Percentiles rank a stretch among this genome's conserved stretches.
Evolutionary conservation across 805 yeast species (phyloP).

Genomic region (Lachancea lanzarotensis): DNA sequence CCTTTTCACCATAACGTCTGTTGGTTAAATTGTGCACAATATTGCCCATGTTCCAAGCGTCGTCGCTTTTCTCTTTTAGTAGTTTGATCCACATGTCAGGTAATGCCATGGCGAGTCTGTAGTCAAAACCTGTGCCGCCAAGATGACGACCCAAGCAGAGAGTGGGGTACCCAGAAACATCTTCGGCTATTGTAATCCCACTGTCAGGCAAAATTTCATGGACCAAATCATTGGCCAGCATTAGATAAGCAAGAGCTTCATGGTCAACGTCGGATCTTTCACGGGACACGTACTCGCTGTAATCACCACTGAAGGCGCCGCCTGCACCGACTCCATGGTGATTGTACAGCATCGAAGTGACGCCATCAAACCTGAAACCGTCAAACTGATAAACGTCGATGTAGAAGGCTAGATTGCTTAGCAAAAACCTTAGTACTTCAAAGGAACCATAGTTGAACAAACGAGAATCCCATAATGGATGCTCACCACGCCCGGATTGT

Average conservation of each 20-base stretch:
- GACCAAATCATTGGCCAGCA: constrained; percentile 83
- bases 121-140: constrained; percentile 94
- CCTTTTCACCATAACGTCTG: constrained; percentile 80
- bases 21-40: constrained; percentile 80
- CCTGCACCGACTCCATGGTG: constrained; percentile 91
- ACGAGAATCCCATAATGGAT: constrained; percentile 94
- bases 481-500: constrained; percentile 75
- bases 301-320: constrained; percentile 82
- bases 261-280: constrained; percentile 69
- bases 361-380: constrained; percentile 96
- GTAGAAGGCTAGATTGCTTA: constrained; percentile 78
- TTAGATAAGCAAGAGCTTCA: constrained; percentile 80
- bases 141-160: constrained; percentile 62
- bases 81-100: constrained; percentile 99
- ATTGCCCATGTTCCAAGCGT: constrained; percentile 83
- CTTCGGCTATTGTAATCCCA: constrained; percentile 85
- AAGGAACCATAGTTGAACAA: constrained; percentile 86
- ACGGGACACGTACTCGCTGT: constrained; percentile 75
- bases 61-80: constrained; percentile 75
- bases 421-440: constrained; percentile 81
- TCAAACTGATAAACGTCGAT: constrained; percentile 81
- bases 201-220: constrained; percentile 44
- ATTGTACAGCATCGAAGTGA: constrained; percentile 82
- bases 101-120: constrained; percentile 90
- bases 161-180: constrained; percentile 96